Base-by-base conservation (phyloP, 805 yeast genomes). In the Cyberlindnera mississippiensis region DNA sequence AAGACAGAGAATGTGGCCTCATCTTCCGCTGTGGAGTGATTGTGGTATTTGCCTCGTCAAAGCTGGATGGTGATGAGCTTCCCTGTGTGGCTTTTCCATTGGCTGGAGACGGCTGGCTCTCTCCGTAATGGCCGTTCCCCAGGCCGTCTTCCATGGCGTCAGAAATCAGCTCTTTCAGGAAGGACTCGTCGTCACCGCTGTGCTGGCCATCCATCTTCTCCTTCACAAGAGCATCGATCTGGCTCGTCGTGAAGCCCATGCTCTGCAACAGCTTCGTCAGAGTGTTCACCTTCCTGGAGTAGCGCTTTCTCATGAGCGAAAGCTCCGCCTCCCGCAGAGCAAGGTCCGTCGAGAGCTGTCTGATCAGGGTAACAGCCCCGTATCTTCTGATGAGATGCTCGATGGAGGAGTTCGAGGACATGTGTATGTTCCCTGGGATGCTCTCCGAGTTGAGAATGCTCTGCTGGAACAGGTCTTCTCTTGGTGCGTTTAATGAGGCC, bases 271-370 rank as follows among this genome's bases (percentile, higher is more conserved):
- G 39, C 29, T 55, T 56, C 16, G 58, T 48, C 33, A 69, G 52
- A 27, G 52, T 56, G 32, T 64, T 69, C 42, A 69, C 73, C 16
- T 64, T 51, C 16, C 46, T 38, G 38, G 67, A 60, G 42, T 60
- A 57, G 29, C 58, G 59, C 55, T 50, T 44, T 10, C 72, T 60
- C 29, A 66, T 48, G 15, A 71, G 49, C 2, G 67, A 58, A 33
- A 74, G 59, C 48, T 74, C 76, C 1, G 71, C 63, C 40, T 75
- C 79, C 28, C 75, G 63, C 28, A 62, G 58, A 1, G 76, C 72
- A 45, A 76, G 52, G 40, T 76, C 80, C 2, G 62, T 46, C 0
- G 78, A 71, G 15, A 76, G 55, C 48, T 74, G 80, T 29, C 72
- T 61, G 4, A 76, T 65, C 18, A 75, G 62, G 1, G 50, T 51